Evolutionary conservation across 345 rosid genomes (phyloP), one percentile per base, ranked within the genome.

Genomic region (Iberis pinnata): DNA sequence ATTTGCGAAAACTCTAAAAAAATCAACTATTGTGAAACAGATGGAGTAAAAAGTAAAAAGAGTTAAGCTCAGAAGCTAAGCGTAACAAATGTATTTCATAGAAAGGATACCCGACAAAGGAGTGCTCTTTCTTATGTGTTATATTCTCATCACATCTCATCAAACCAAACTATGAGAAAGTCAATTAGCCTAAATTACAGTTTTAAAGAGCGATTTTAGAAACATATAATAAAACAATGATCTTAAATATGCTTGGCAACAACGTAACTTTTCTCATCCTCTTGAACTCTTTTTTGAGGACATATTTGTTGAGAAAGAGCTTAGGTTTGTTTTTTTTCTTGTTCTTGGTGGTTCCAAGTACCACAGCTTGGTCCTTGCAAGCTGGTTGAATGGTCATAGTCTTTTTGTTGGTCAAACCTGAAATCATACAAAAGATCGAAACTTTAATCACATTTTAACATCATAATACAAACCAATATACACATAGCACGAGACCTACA

Each of bases 231-330:
- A 20, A 37, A 43, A 6, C 26, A 43, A 12, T 33, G 16, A 36
- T 15, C 13, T 5, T 35, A 51, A 27, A 3, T 31, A 47, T 86
- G 95, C 26, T 78, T 86, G 19, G 36, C 57, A 32, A 82, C 85
- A 57, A 78, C n/a, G n/a, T n/a, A n/a, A n/a, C 81, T 71, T 86
- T 86, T 2, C 80, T 74, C 89, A 86, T 80, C 63, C 83, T 64
- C 0, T 73, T 60, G 68, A 86, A 82, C 58, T 80, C 88, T 74
- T 82, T 86, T 71, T 73, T 80, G 76, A 82, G 68, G 49, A 68
- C 75, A 56, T 78, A 80, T 57, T 77, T 86, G 68, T 80, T 83
- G 60, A 78, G 71, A 59, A 75, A 62, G 38, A 68, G 48, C 18
- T 78, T 42, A 27, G 89, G 95, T 41, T 76, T 78, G 78, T 80